These are phyloP conservation scores for Penicillium sp. DNA, from an alignment of 2,329 filamentous ascomycete genomes.

Conservation along the genomic window DNA sequence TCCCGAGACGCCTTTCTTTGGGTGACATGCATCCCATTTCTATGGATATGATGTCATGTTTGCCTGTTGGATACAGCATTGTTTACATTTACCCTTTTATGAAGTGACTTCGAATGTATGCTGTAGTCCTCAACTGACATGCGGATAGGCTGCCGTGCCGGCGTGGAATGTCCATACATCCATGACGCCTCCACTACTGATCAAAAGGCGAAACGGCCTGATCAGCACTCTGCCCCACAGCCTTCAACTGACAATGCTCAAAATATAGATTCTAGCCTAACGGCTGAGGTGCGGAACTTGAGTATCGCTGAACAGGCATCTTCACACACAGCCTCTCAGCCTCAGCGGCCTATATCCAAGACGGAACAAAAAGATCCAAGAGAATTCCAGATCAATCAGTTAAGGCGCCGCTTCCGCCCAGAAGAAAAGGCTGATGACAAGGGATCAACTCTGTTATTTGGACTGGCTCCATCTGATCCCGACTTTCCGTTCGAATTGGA, in stretches of 20 bases:
- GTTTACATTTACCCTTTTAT: not conserved
- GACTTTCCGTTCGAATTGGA: conserved; percentile 78
- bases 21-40: not conserved
- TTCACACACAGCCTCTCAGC: conserved; percentile 23
- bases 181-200: conserved; percentile 38
- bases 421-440: conserved; percentile 46
- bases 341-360: conserved; percentile 62
- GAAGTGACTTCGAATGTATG: not conserved
- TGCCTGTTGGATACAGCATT: not conserved
- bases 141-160: conserved; percentile 49
- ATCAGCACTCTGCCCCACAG: conserved; percentile 14
- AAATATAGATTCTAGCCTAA: conserved; percentile 8
- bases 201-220: conserved; percentile 14
- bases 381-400: conserved; percentile 69
- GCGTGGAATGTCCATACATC: conserved; percentile 49
- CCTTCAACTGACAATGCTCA: conserved; percentile 5
- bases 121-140: conserved; percentile 18
- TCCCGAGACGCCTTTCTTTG: not conserved
- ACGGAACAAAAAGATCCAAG: conserved; percentile 64
- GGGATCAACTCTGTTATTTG: conserved; percentile 59
- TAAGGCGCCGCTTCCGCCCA: conserved; percentile 61
- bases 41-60: not conserved
- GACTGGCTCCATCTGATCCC: conserved; percentile 68
- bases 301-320: conserved; percentile 37
- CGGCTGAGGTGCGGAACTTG: conserved; percentile 17